These are phyloP conservation scores for Trichosanthes cucumerina DNA, from an alignment of 306 rosid genomes.

Conservation along the genomic window DNA sequence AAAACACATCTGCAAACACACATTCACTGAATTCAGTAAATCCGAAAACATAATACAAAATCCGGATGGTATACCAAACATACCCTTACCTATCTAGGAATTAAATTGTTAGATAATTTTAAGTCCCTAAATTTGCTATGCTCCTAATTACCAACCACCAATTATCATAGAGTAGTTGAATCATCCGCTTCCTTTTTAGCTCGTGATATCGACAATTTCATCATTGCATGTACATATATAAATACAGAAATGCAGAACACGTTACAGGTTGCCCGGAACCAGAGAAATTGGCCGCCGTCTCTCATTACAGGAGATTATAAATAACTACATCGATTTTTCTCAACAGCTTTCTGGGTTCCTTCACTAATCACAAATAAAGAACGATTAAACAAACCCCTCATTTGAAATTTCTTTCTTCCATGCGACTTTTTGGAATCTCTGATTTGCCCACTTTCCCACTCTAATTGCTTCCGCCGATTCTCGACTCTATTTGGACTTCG, in stretches of 20 bases:
- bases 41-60: too few species aligned
- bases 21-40: too few species aligned
- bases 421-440: not conserved
- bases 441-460: constrained; percentile 1
- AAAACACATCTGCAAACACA: too few species aligned
- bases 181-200: not conserved
- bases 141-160: not conserved
- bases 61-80: too few species aligned
- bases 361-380: not conserved
- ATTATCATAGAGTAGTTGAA: not conserved
- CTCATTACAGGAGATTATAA: not conserved
- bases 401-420: not conserved
- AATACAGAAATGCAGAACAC: not conserved
- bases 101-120: too few species aligned
- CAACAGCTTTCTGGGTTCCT: not conserved
- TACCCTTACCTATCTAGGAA: too few species aligned
- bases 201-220: not conserved
- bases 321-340: not conserved
- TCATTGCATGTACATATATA: too few species aligned
- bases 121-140: too few species aligned
- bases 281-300: not conserved
- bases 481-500: not conserved
- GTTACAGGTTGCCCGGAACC: not conserved
- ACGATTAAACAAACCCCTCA: not conserved
- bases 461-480: not conserved